Conservation (phyloP, 2,329 filamentous ascomycete genomes). For the Pseudogymnoascus sp. region DNA sequence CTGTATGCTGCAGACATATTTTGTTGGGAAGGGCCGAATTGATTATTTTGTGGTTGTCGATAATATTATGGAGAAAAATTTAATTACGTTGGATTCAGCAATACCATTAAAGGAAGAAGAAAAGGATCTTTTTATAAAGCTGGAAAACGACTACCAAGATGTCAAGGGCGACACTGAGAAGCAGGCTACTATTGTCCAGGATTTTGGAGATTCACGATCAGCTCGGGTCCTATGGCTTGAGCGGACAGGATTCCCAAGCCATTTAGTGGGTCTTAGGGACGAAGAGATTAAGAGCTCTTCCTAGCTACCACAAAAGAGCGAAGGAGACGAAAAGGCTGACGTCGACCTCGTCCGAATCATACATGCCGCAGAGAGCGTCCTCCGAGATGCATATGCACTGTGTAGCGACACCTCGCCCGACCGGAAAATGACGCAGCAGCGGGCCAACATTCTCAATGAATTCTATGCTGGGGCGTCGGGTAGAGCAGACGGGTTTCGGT, state of each 20-base stretch:
- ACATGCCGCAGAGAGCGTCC: constrained; percentile 8
- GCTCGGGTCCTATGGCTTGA: constrained; percentile 14
- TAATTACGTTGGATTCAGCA: background rate
- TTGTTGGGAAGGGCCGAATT: background rate
- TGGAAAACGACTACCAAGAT: constrained; percentile 10
- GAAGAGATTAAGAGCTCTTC: background rate
- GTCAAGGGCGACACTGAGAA: constrained; percentile 10
- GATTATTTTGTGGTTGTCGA: background rate
- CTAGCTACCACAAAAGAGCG: background rate
- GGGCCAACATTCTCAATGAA: constrained; percentile 14
- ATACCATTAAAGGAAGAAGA: background rate
- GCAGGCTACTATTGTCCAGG: constrained; percentile 10
- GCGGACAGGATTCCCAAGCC: too few relatives aligned
- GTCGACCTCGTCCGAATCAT: constrained; percentile 11
- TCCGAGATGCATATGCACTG: constrained; percentile 12
- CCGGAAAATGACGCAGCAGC: constrained; percentile 14
- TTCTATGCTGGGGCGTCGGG: constrained; percentile 10
- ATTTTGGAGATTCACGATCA: constrained; percentile 12
- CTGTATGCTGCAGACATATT: background rate
- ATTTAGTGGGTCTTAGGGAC: background rate
- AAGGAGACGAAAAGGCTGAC: background rate
- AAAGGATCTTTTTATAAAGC: constrained; percentile 12
- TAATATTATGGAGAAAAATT: too few relatives aligned
- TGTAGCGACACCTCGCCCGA: constrained; percentile 11
- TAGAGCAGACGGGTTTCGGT: constrained; percentile 8